These are phyloP conservation scores for Blastobotrys buckinghamii DNA, from an alignment of 1,139 yeast species.

Conservation along the genomic window DNA sequence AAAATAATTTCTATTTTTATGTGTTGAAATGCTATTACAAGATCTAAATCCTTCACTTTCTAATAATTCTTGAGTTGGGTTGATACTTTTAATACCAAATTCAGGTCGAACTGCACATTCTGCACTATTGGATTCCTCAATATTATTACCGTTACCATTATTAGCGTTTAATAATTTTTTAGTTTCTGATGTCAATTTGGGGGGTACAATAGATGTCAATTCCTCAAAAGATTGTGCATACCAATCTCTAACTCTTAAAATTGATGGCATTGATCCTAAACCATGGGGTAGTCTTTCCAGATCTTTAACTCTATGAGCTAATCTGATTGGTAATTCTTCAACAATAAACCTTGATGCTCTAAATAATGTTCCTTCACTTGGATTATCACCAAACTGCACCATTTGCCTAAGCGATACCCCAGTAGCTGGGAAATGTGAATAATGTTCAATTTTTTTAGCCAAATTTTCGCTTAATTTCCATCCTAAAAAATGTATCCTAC, in stretches of 20 bases:
- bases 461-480: constrained; percentile 29
- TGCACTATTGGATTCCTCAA: constrained; percentile 9
- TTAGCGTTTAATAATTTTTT: constrained; percentile 26
- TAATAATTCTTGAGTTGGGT: constrained; percentile 24
- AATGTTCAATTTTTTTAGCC: constrained; percentile 38
- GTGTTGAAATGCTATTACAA: constrained; percentile 10
- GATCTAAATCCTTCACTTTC: constrained; percentile 23
- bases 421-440: constrained; percentile 75
- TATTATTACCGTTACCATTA: neutral
- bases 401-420: constrained; percentile 80
- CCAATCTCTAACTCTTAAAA: constrained; percentile 77
- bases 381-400: constrained; percentile 87
- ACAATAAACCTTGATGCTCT: constrained; percentile 82
- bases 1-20: constrained; percentile 45
- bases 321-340: constrained; percentile 79
- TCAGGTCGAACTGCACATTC: constrained; percentile 27
- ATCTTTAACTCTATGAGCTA: constrained; percentile 83
- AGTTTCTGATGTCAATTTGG: constrained; percentile 29
- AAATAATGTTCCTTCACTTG: constrained; percentile 72
- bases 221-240: constrained; percentile 89
- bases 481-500: constrained; percentile 11
- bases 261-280: constrained; percentile 65
- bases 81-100: constrained; percentile 19
- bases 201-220: constrained; percentile 44
- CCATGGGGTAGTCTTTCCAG: constrained; percentile 76